Base-by-base conservation (phyloP, 129 eudicot genomes). In the Artemisia argyi region DNA sequence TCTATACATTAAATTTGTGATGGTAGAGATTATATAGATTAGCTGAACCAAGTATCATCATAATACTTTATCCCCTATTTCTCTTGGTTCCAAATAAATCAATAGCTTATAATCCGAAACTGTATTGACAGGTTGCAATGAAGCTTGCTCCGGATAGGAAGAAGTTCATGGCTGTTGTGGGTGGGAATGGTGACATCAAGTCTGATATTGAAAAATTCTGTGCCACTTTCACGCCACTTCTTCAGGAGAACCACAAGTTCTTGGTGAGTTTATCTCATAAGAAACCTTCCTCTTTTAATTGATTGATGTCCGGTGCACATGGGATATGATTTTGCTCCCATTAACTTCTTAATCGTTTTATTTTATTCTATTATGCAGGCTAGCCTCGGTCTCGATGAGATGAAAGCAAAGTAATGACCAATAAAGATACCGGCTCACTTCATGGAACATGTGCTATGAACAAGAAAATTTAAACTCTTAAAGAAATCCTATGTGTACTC, bases 141-240 rank as follows among this genome's bases (percentile, higher is more conserved):
- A 93, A 90, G 89, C 89, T 93, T 76, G 97, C 87, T 47, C 98
- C 98, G 47, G 98, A 93, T 60, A 93, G 97, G 83, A 93, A 87
- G 81, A 93, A 84, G 86, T 90, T 93, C 74, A 86, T 93, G 89
- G 97, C 86, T 73, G 90, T 93, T 58, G 61, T 93, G 52, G 96
- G 89, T 10, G 78, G 79, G 30, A 70, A 69, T n/a, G 97, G 74
- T 17, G 80, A 86, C 61, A 78, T 84, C 63, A 46, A 83, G 30
- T 73, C 72, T 10, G 98, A 93, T 64, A 87, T 93, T 65, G 85
- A 85, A 62, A 80, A 80, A 13, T 93, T 93, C 48, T 84, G 86
- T 79, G 61, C 83, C 17, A 74, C 81, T 39, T 93, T 93, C 70
- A 78, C 97, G 15, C 98, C 97, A 0, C 50, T 85, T 53, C 89